A percentile compares a stretch with the other conserved stretches of the same genome.
Evolutionary conservation across 2,329 filamentous ascomycete species (phyloP).

Genomic region (Pestalotiopsis sp.): DNA sequence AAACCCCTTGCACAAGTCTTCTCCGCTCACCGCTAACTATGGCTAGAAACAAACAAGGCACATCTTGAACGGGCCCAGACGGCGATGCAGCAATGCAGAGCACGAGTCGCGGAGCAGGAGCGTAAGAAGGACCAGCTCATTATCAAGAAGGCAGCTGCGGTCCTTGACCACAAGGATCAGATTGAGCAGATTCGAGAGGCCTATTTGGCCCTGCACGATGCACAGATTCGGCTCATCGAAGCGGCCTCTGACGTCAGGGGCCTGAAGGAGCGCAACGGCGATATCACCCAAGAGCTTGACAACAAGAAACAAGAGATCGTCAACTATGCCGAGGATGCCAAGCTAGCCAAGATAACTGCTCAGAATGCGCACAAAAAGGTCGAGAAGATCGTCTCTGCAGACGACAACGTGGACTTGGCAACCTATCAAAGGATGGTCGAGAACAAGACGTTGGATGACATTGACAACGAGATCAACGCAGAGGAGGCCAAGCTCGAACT

Average conservation of each 20-base stretch:
- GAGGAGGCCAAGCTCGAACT: constrained; percentile 77
- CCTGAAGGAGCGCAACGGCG: constrained; percentile 65
- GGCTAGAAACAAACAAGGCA: constrained; percentile 35
- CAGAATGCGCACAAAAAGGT: constrained; percentile 40
- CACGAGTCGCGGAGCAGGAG: constrained; percentile 51
- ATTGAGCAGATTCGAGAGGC: constrained; percentile 64
- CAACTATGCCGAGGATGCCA: constrained; percentile 39
- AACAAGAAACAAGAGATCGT: constrained; percentile 42
- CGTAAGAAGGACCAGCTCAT: constrained; percentile 56
- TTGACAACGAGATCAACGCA: constrained; percentile 74
- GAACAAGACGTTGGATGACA: constrained; percentile 59
- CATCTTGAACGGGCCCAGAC: constrained; percentile 31
- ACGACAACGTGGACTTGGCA: constrained; percentile 40
- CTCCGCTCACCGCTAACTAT: not conserved
- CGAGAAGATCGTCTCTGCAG: constrained; percentile 38
- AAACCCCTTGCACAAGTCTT: not conserved
- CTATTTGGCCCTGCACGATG: constrained; percentile 67
- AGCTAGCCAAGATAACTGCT: constrained; percentile 35
- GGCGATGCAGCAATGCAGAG: constrained; percentile 34
- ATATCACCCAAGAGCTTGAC: constrained; percentile 57
- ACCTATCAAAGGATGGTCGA: constrained; percentile 44
- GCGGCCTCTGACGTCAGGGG: constrained; percentile 77
- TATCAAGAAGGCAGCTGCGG: constrained; percentile 56
- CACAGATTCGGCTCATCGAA: constrained; percentile 73
- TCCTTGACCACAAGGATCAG: constrained; percentile 55